These are phyloP conservation scores for Suhomyces kilbournensis DNA, from an alignment of 805 yeast species.

Conservation along the genomic window DNA sequence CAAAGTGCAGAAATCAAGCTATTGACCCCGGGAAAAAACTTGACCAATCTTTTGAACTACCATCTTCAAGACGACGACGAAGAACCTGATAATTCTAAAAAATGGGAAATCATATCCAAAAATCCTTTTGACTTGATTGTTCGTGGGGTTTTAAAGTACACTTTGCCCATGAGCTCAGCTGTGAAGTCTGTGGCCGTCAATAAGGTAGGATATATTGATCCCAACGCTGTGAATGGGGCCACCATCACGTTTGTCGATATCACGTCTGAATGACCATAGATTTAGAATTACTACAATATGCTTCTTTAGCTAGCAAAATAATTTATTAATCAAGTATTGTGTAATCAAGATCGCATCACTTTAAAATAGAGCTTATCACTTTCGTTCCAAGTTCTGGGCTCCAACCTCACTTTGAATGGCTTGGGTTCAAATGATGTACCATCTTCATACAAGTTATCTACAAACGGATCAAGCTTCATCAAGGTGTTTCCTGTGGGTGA, in stretches of 20 bases:
- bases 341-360: conserved; percentile 2
- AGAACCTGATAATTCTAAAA: conserved; percentile 42
- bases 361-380: conserved; percentile 18
- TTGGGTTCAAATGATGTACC: conserved; percentile 65
- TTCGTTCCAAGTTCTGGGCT: conserved; percentile 18
- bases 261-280: not conserved
- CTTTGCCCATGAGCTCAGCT: conserved; percentile 56
- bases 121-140: conserved; percentile 84
- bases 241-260: not conserved
- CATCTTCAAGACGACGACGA: conserved; percentile 7
- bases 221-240: conserved; percentile 19
- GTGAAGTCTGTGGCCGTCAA: conserved; percentile 60
- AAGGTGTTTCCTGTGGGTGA: conserved; percentile 32
- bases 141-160: conserved; percentile 77
- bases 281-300: not conserved
- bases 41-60: conserved; percentile 22
- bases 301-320: not conserved
- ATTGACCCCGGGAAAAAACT: conserved; percentile 62
- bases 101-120: conserved; percentile 72
- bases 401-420: conserved; percentile 28
- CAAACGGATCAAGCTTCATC: conserved; percentile 52
- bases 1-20: conserved; percentile 70
- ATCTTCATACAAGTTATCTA: conserved; percentile 48
- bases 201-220: conserved; percentile 56
- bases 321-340: not conserved